phyloP scores from a whole-genome alignment of 2,329 filamentous ascomycete species.

The Colletotrichum tabaci region DNA sequence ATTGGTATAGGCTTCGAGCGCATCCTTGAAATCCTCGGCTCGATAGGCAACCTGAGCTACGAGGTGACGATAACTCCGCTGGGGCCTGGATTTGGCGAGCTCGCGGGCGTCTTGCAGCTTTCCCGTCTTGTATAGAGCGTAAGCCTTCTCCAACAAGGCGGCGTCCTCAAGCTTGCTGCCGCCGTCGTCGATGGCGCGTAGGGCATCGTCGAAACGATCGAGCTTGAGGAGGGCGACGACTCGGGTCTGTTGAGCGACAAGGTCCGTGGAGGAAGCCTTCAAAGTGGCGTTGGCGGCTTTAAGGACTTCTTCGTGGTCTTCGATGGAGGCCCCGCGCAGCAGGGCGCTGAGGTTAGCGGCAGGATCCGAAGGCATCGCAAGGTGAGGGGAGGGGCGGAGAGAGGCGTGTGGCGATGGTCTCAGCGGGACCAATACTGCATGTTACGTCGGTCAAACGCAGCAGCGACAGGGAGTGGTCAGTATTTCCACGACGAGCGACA shows the following conservation, averaged over 20 bases:
- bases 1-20: conserved; percentile 73
- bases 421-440: conserved; percentile 20
- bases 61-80: conserved; percentile 65
- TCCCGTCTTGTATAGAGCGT: conserved; percentile 87
- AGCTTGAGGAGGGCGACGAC: conserved; percentile 84
- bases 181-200: conserved; percentile 76
- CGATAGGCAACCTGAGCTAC: conserved; percentile 81
- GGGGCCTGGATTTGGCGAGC: conserved; percentile 53
- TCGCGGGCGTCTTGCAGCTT: conserved; percentile 73
- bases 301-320: conserved; percentile 83
- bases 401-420: conserved; percentile 3
- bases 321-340: conserved; percentile 69
- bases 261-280: conserved; percentile 72
- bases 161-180: conserved; percentile 72
- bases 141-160: conserved; percentile 80
- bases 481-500: neutral
- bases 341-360: conserved; percentile 67
- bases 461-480: neutral
- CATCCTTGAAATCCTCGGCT: conserved; percentile 79
- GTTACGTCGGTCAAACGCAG: neutral
- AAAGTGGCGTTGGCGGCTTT: conserved; percentile 73
- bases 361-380: conserved; percentile 59
- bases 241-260: conserved; percentile 76
- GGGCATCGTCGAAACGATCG: conserved; percentile 85
- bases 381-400: conserved; percentile 13